phyloP scores from a whole-genome alignment of 176 grass and related monocot species.

The Lolium perenne region DNA sequence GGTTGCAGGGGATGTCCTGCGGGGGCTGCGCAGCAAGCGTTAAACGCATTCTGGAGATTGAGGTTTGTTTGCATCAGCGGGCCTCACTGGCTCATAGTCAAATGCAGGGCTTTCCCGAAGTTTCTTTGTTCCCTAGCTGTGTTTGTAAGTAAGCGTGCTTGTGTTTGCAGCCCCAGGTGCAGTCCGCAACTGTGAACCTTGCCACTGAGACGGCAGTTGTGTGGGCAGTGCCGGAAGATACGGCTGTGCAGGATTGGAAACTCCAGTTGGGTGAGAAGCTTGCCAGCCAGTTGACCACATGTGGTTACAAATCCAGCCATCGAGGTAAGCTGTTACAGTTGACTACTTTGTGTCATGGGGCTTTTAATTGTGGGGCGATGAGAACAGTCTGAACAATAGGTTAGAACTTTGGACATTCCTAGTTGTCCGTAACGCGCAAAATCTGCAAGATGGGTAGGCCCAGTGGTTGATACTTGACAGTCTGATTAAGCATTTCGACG shows the following conservation, averaged over 20 bases:
- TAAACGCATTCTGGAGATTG: constrained; percentile 89
- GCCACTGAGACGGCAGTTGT: constrained; percentile 90
- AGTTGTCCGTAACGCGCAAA: constrained; percentile 10
- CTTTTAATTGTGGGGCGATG: background rate
- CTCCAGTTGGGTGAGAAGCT: constrained; percentile 81
- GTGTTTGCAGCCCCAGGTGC: constrained; percentile 74
- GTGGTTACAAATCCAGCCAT: constrained; percentile 90
- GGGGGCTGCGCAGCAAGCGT: constrained; percentile 93
- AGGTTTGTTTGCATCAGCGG: constrained; percentile 52
- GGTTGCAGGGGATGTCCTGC: constrained; percentile 89
- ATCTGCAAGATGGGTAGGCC: background rate
- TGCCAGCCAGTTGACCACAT: constrained; percentile 70
- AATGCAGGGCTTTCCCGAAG: constrained; percentile 10
- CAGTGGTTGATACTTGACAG: background rate
- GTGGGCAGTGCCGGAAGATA: constrained; percentile 62
- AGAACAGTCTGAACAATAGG: background rate
- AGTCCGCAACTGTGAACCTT: constrained; percentile 83
- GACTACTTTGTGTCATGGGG: background rate
- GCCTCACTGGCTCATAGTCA: background rate
- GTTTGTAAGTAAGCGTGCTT: constrained; percentile 41
- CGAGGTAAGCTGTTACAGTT: constrained; percentile 56
- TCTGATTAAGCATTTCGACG: constrained; percentile 10
- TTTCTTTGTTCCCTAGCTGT: constrained; percentile 22
- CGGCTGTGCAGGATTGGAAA: constrained; percentile 70
- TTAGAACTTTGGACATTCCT: background rate